Percentiles rank a stretch among this genome's conserved stretches.
Evolutionary conservation across 441 rosid genomes (phyloP).

Genomic region (Erodium texanum): DNA sequence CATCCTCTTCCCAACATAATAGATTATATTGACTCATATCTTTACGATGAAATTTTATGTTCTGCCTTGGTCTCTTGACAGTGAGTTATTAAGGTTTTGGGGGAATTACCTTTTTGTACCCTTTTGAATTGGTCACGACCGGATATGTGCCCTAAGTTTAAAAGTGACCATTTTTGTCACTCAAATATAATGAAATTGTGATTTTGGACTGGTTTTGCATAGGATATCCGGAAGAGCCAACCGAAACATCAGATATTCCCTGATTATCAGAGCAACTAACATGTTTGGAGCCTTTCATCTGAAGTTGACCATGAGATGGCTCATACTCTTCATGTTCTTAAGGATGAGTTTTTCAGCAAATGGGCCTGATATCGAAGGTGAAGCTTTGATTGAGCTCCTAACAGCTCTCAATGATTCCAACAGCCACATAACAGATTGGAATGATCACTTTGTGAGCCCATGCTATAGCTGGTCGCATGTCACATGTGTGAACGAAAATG

Average conservation of each 20-base stretch:
- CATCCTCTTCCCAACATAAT: neutral
- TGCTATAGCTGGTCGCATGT: conserved; percentile 85
- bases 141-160: too few relatives aligned
- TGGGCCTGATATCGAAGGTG: conserved; percentile 70
- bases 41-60: neutral
- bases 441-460: conserved; percentile 57
- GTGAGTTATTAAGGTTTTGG: too few relatives aligned
- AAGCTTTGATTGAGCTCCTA: conserved; percentile 55
- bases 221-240: conserved; percentile 15
- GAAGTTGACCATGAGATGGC: conserved; percentile 27
- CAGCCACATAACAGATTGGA: conserved; percentile 48
- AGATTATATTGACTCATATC: neutral
- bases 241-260: conserved; percentile 10
- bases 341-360: conserved; percentile 34
- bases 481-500: conserved; percentile 60
- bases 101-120: too few relatives aligned
- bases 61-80: neutral
- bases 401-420: conserved; percentile 49
- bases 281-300: conserved; percentile 24
- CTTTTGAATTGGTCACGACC: too few relatives aligned
- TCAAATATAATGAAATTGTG: neutral
- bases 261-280: conserved; percentile 17
- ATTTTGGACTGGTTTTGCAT: neutral
- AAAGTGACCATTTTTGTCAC: neutral
- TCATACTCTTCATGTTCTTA: conserved; percentile 32